These are phyloP conservation scores for Cordyceps javanica DNA, from an alignment of 2,329 filamentous ascomycete genomes.

Conservation along the genomic window DNA sequence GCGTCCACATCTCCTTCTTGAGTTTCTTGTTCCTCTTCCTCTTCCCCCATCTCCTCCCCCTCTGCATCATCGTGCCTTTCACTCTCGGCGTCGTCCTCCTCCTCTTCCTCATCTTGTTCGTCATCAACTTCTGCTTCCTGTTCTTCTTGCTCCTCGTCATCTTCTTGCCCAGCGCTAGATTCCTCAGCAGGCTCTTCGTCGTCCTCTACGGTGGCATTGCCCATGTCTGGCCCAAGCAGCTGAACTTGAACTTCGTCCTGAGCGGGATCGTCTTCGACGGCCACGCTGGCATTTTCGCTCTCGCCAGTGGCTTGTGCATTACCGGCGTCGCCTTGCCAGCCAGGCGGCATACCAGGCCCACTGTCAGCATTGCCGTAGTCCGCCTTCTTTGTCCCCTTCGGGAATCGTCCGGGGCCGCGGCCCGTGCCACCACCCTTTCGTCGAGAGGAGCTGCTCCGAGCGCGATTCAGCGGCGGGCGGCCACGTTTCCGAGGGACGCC, in stretches of 20 bases:
- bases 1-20: constrained; percentile 26
- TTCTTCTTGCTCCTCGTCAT: constrained; percentile 2
- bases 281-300: constrained; percentile 12
- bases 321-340: constrained; percentile 37
- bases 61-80: too few species aligned
- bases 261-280: constrained; percentile 21
- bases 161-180: background rate
- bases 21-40: background rate
- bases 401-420: constrained; percentile 59
- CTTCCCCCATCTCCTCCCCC: background rate
- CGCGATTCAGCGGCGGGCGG: constrained; percentile 30
- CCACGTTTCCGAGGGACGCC: constrained; percentile 20
- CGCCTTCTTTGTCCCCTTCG: constrained; percentile 62
- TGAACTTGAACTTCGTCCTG: constrained; percentile 29
- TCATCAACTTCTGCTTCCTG: constrained; percentile 7
- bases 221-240: constrained; percentile 18
- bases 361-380: constrained; percentile 63
- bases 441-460: constrained; percentile 31
- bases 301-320: constrained; percentile 13
- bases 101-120: constrained; percentile 20
- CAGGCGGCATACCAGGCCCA: constrained; percentile 56
- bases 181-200: constrained; percentile 9
- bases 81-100: too few species aligned
- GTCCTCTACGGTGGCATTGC: constrained; percentile 19
- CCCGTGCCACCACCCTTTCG: constrained; percentile 57